Conservation (phyloP, 805 yeast species). For the Sugiyamaella boreocaroliniensis region DNA sequence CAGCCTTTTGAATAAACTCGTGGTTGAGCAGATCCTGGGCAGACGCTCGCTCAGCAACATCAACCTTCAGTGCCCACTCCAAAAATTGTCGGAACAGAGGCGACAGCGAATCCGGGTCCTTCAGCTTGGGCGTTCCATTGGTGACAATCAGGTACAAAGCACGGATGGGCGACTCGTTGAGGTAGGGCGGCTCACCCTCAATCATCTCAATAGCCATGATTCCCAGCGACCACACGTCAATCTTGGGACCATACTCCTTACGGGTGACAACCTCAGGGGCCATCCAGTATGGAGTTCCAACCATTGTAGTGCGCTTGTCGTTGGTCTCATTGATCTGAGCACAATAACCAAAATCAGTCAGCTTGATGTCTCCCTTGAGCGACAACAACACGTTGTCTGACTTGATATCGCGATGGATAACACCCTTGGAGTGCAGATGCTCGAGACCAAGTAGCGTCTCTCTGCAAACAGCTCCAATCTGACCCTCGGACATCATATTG, state of each 20-base stretch:
- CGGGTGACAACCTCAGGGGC: constrained; percentile 81
- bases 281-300: constrained; percentile 88
- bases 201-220: constrained; percentile 86
- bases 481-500: constrained; percentile 74
- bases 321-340: constrained; percentile 71
- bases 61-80: constrained; percentile 88
- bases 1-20: constrained; percentile 39
- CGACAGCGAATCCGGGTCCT: constrained; percentile 62
- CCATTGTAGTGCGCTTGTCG: constrained; percentile 76
- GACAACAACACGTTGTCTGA: constrained; percentile 90
- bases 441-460: constrained; percentile 90
- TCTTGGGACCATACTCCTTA: constrained; percentile 74
- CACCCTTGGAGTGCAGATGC: constrained; percentile 84
- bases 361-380: constrained; percentile 75
- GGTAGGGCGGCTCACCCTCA: constrained; percentile 78
- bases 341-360: constrained; percentile 89
- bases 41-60: constrained; percentile 82
- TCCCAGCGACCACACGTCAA: constrained; percentile 78
- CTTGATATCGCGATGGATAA: constrained; percentile 94
- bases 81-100: constrained; percentile 76
- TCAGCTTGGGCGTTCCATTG: constrained; percentile 73
- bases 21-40: constrained; percentile 83
- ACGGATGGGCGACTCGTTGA: constrained; percentile 71
- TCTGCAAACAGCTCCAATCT: constrained; percentile 83
- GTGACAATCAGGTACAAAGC: constrained; percentile 73